These are phyloP conservation scores for Backusella psychrophila DNA, from an alignment of 192 early-diverging fungal species.

Conservation along the genomic window DNA sequence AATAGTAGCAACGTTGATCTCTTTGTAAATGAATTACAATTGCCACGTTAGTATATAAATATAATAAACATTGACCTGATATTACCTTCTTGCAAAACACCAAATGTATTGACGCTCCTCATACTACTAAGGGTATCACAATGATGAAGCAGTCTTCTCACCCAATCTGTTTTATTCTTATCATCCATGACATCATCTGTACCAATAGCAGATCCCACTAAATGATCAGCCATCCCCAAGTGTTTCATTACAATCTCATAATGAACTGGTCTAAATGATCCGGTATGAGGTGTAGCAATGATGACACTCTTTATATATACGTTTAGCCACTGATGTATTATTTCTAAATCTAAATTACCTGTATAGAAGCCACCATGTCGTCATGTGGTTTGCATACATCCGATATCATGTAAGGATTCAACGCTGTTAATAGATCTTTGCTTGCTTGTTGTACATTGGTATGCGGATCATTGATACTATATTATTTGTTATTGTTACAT, in stretches of 20 bases:
- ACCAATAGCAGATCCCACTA: slow-evolving; percentile 12
- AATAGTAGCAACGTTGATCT: not conserved
- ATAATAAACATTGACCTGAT: not conserved
- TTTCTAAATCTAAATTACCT: slow-evolving; percentile 5
- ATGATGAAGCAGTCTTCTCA: slow-evolving; percentile 54
- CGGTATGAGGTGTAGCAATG: slow-evolving; percentile 48
- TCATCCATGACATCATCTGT: not conserved
- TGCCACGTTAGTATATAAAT: no score
- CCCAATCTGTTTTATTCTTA: slow-evolving; percentile 38
- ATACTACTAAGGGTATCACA: slow-evolving; percentile 40
- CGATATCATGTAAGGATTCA: slow-evolving; percentile 7
- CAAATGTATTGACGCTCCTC: slow-evolving; percentile 6
- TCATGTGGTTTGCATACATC: not conserved
- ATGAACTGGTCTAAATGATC: slow-evolving; percentile 63
- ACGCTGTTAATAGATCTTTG: slow-evolving; percentile 11
- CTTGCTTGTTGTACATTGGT: slow-evolving; percentile 26
- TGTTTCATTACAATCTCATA: slow-evolving; percentile 57
- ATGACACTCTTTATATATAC: slow-evolving; percentile 24
- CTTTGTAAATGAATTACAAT: not conserved
- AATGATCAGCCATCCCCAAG: slow-evolving; percentile 47
- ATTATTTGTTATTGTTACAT: not conserved
- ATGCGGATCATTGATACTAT: slow-evolving; percentile 32
- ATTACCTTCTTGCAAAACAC: slow-evolving; percentile 11
- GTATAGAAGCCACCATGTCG: not conserved
- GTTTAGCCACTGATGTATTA: not conserved